A percentile compares a stretch with the other conserved stretches of the same genome.
Evolutionary conservation across 1,139 yeast genomes (phyloP).

Genomic region (Saccharomyces hybrid): DNA sequence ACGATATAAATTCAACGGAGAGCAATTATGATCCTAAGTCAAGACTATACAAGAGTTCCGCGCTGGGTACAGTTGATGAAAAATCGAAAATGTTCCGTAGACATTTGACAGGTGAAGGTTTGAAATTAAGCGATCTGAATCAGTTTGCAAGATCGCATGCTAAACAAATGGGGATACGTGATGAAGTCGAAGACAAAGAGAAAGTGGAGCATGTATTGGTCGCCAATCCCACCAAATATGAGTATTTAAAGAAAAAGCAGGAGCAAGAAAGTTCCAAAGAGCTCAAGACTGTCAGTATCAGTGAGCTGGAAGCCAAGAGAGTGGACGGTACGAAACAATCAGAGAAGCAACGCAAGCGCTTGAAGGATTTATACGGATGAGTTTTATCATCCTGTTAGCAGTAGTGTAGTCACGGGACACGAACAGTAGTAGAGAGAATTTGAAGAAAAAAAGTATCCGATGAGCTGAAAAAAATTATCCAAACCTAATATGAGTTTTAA

Average conservation of each 20-base stretch:
- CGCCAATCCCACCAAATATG: slow-evolving; percentile 33
- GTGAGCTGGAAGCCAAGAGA: slow-evolving; percentile 17
- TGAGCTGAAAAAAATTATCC: slow-evolving; percentile 6
- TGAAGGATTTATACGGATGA: slow-evolving; percentile 23
- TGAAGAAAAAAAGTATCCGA: slow-evolving; percentile 3
- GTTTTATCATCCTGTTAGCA: neutral
- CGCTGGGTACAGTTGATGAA: slow-evolving; percentile 28
- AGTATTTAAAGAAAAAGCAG: slow-evolving; percentile 16
- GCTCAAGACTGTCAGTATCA: slow-evolving; percentile 5
- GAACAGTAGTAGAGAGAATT: slow-evolving; percentile 1
- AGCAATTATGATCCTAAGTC: slow-evolving; percentile 33
- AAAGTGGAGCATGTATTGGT: slow-evolving; percentile 28
- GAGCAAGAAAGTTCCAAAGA: neutral
- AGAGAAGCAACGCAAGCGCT: slow-evolving; percentile 12
- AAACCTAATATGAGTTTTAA: neutral
- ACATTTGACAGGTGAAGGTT: slow-evolving; percentile 31
- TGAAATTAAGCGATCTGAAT: slow-evolving; percentile 22
- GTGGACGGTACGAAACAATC: slow-evolving; percentile 20
- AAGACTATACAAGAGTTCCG: slow-evolving; percentile 28
- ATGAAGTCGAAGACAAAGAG: slow-evolving; percentile 21
- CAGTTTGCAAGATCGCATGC: slow-evolving; percentile 23
- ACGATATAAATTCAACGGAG: slow-evolving; percentile 24
- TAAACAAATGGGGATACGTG: slow-evolving; percentile 21
- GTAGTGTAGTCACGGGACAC: slow-evolving; percentile 1
- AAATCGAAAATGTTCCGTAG: slow-evolving; percentile 32